These are phyloP conservation scores for Vigna unguiculata DNA, from an alignment of 306 rosid genomes.

Conservation along the genomic window DNA sequence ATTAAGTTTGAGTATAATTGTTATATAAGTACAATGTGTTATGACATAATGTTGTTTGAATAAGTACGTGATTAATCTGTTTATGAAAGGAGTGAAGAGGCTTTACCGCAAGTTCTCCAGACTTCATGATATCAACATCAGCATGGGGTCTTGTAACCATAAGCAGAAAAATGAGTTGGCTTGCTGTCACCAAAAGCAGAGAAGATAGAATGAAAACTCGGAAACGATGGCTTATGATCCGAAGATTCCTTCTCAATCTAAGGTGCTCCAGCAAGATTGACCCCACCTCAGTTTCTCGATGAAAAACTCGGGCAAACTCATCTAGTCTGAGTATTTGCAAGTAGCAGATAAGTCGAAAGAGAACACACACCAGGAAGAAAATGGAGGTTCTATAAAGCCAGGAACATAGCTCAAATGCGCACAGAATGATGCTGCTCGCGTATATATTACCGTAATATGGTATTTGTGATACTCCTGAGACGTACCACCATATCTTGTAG, in stretches of 20 bases:
- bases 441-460: conserved; percentile 73
- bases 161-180: conserved; percentile 76
- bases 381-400: conserved; percentile 87
- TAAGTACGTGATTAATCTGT: background rate
- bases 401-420: conserved; percentile 76
- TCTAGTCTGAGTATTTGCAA: conserved; percentile 77
- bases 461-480: conserved; percentile 66
- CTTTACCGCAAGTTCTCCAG: conserved; percentile 88
- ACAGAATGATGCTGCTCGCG: conserved; percentile 54
- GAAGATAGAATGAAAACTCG: conserved; percentile 70
- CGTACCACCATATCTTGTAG: conserved; percentile 93
- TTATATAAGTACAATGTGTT: background rate
- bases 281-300: conserved; percentile 68
- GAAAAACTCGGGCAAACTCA: conserved; percentile 69
- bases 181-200: conserved; percentile 77
- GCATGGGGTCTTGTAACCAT: conserved; percentile 60
- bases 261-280: conserved; percentile 75
- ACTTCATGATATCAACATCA: conserved; percentile 67
- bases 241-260: conserved; percentile 63
- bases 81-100: conserved; percentile 4
- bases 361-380: conserved; percentile 82
- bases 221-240: conserved; percentile 83
- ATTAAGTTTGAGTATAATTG: background rate
- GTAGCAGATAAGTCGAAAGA: conserved; percentile 74
- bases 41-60: background rate